Conservation (phyloP, 1,139 yeast species). For the Yamadazyma dendronema region DNA sequence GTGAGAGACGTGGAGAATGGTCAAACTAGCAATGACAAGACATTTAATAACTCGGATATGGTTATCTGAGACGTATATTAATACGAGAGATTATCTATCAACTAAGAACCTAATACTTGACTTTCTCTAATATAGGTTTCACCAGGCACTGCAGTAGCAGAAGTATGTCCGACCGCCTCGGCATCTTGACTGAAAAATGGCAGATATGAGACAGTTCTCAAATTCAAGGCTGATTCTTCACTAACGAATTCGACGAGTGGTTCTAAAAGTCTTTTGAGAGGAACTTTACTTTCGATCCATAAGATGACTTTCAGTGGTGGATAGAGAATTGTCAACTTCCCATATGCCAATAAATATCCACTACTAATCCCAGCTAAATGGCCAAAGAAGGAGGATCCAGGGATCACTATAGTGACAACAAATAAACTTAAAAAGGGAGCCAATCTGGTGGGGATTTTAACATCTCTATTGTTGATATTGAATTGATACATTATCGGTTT, state of each 20-base stretch:
- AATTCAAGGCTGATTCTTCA: conserved; percentile 53
- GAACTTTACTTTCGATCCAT: conserved; percentile 61
- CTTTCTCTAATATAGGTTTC: conserved; percentile 31
- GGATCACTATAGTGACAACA: conserved; percentile 47
- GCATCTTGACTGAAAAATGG: conserved; percentile 30
- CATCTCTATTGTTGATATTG: conserved; percentile 20
- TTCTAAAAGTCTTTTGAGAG: conserved; percentile 54
- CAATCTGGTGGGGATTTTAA: conserved; percentile 57
- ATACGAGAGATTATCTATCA: no score
- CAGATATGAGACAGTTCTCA: conserved; percentile 39
- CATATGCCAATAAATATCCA: conserved; percentile 53
- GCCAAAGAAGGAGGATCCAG: conserved; percentile 66
- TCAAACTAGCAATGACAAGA: not conserved
- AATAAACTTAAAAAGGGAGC: conserved; percentile 59
- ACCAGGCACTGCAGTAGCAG: conserved; percentile 6
- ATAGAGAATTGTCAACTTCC: conserved; percentile 51
- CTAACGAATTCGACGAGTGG: conserved; percentile 50
- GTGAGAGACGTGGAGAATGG: not conserved
- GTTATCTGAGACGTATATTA: no score
- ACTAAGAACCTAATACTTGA: conserved; percentile 27
- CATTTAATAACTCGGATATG: no score
- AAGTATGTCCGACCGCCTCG: conserved; percentile 16
- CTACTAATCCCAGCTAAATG: conserved; percentile 50
- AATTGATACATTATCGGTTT: conserved; percentile 42
- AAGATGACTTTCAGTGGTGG: conserved; percentile 69